phyloP scores from a whole-genome alignment of 768 basidiomycete genomes.

The Boletus speciosus region DNA sequence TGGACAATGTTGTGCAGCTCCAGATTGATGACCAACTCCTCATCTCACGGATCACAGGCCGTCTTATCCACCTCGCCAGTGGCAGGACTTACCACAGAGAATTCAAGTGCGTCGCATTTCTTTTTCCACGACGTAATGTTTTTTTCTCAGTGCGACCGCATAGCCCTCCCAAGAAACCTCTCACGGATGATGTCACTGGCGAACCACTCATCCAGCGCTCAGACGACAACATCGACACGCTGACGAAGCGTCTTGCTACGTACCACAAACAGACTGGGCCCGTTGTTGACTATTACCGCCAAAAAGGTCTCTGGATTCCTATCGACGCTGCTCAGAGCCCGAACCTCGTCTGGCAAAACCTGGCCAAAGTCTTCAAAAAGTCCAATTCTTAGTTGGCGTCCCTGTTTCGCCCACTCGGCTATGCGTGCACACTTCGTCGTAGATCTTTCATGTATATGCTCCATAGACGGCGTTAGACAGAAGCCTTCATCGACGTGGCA shows the following conservation, averaged over 20 bases:
- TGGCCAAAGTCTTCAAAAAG: slow-evolving; percentile 59
- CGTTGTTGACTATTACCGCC: slow-evolving; percentile 94
- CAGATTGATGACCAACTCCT: slow-evolving; percentile 91
- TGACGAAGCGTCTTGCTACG: slow-evolving; percentile 82
- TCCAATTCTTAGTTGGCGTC: slow-evolving; percentile 16
- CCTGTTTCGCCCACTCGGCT: not conserved
- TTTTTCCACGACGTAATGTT: not conserved
- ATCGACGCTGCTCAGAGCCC: slow-evolving; percentile 96
- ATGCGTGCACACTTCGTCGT: slow-evolving; percentile 4
- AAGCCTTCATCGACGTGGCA: slow-evolving; percentile 1
- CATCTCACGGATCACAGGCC: slow-evolving; percentile 96
- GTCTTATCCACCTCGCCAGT: slow-evolving; percentile 84
- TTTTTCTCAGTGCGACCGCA: slow-evolving; percentile 9
- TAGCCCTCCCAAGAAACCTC: slow-evolving; percentile 97
- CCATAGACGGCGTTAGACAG: slow-evolving; percentile 17
- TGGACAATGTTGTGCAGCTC: slow-evolving; percentile 91
- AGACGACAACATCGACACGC: slow-evolving; percentile 95
- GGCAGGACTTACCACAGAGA: slow-evolving; percentile 94
- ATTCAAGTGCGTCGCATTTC: slow-evolving; percentile 69
- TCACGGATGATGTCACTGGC: slow-evolving; percentile 90
- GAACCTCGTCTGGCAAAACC: slow-evolving; percentile 83
- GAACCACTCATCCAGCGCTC: slow-evolving; percentile 96
- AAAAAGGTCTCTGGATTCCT: slow-evolving; percentile 82
- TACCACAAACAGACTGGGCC: slow-evolving; percentile 95
- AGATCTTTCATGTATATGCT: slow-evolving; percentile 28